These are phyloP conservation scores for Gaertneriomyces semiglobifer DNA, from an alignment of 192 early-diverging fungal genomes.

Conservation along the genomic window DNA sequence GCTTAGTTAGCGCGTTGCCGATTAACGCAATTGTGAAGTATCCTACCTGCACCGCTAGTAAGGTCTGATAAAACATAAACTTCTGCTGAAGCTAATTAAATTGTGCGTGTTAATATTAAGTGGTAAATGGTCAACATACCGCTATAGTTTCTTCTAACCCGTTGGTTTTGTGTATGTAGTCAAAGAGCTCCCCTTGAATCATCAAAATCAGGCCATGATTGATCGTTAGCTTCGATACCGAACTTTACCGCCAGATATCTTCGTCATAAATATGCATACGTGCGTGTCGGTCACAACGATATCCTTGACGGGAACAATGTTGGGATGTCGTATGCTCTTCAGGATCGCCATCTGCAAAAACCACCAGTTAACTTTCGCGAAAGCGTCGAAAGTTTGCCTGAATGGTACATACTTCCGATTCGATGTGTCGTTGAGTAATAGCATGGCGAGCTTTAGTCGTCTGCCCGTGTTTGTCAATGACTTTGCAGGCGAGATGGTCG, in stretches of 20 bases:
- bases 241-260: conserved; percentile 19
- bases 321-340: conserved; percentile 26
- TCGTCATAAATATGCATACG: conserved; percentile 24
- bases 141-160: conserved; percentile 17
- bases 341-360: conserved; percentile 25
- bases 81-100: conserved; percentile 14
- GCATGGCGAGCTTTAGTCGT: not conserved
- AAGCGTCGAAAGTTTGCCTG: not conserved
- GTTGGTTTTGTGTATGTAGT: conserved; percentile 16
- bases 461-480: conserved; percentile 2
- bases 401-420: conserved; percentile 4
- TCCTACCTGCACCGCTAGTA: conserved; percentile 32
- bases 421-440: conserved; percentile 2
- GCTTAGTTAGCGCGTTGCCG: not conserved
- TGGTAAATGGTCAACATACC: conserved; percentile 2
- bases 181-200: conserved; percentile 23
- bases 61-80: conserved; percentile 52
- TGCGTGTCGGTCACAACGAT: conserved; percentile 3
- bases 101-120: not conserved
- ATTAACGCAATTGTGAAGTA: not conserved
- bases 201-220: not conserved
- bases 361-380: not conserved
- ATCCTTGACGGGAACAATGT: conserved; percentile 24
- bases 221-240: too few species aligned
- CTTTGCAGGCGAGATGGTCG: conserved; percentile 29